A percentile compares a stretch with the other conserved stretches of the same genome.
These are phyloP conservation scores for Dicorynia guianensis DNA, from an alignment of 306 rosid genomes.

Conservation along the genomic window DNA sequence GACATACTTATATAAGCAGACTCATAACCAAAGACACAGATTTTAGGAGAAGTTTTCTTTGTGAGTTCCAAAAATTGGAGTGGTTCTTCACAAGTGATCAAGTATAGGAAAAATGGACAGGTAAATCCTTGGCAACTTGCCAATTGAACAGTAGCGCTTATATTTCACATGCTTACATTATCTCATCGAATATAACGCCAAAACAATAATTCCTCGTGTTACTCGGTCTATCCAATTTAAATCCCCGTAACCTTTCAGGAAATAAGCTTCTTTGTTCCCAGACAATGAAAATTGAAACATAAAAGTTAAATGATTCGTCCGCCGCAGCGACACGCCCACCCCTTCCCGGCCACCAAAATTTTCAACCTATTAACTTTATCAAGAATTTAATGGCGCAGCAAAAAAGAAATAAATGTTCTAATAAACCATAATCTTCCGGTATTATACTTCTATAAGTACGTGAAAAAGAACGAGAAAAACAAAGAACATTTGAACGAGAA, in stretches of 20 bases:
- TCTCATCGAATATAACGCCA: constrained; percentile 19
- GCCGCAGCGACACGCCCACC: neutral
- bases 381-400: constrained; percentile 9
- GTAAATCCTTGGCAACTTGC: neutral
- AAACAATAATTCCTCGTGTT: neutral
- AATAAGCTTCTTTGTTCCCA: constrained; percentile 21
- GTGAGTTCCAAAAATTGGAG: neutral
- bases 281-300: constrained; percentile 33
- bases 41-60: neutral
- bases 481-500: neutral
- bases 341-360: neutral
- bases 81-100: neutral
- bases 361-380: constrained; percentile 5
- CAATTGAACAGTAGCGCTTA: neutral
- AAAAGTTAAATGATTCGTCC: neutral
- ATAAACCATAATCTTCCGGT: neutral
- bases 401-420: constrained; percentile 19
- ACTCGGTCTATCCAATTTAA: neutral
- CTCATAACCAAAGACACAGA: too few species aligned
- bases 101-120: neutral
- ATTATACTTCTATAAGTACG: too few species aligned
- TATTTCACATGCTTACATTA: neutral
- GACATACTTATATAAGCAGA: neutral
- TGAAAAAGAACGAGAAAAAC: too few species aligned
- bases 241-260: neutral